These are phyloP conservation scores for Glycine soja DNA, from an alignment of 306 rosid genomes.

Conservation along the genomic window DNA sequence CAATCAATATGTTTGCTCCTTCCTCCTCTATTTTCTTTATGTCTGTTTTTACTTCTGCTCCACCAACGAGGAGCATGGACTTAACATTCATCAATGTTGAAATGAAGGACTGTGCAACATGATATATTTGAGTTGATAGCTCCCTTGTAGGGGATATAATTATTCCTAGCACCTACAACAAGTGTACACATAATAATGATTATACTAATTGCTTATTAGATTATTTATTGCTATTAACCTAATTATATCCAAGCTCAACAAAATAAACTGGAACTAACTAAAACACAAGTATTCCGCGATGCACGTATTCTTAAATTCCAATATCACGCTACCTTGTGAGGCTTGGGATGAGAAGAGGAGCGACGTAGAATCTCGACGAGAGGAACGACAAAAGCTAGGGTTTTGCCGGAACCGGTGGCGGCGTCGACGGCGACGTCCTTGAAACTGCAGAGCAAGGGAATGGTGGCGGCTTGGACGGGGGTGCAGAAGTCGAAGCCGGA, in stretches of 20 bases:
- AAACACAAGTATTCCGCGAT: neutral
- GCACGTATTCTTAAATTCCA: neutral
- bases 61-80: constrained; percentile 86
- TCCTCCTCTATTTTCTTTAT: constrained; percentile 76
- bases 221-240: neutral
- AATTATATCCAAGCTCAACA: neutral
- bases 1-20: constrained; percentile 86
- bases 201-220: no score
- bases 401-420: constrained; percentile 98
- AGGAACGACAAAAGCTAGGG: constrained; percentile 86
- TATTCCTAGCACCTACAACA: constrained; percentile 76
- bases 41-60: constrained; percentile 78
- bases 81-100: constrained; percentile 64
- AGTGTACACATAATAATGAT: neutral
- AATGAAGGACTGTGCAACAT: constrained; percentile 84
- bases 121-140: constrained; percentile 81
- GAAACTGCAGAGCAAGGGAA: constrained; percentile 82
- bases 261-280: neutral
- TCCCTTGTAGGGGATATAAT: constrained; percentile 92
- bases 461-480: constrained; percentile 95
- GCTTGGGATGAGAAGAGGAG: constrained; percentile 66
- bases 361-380: constrained; percentile 92
- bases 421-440: constrained; percentile 97
- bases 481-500: constrained; percentile 85
- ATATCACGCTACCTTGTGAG: constrained; percentile 61